These are phyloP conservation scores for Nelumbo lutea DNA, from an alignment of 164 flowering plant genomes.

Conservation along the genomic window DNA sequence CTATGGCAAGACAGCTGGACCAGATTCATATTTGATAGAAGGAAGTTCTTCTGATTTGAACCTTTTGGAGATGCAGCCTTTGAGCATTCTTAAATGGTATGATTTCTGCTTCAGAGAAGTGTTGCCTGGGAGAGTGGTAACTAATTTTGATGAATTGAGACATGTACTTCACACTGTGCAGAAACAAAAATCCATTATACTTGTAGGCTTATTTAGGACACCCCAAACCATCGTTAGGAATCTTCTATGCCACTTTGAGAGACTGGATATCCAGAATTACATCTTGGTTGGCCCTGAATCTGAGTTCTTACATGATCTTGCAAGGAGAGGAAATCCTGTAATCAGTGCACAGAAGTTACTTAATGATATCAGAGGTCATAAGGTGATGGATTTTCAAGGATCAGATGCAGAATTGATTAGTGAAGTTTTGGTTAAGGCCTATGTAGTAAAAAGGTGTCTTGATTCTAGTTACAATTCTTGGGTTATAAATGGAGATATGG, in stretches of 20 bases:
- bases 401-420: slow-evolving; percentile 24
- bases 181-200: slow-evolving; percentile 41
- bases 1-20: slow-evolving; percentile 91
- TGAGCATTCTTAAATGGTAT: slow-evolving; percentile 72
- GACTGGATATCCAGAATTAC: slow-evolving; percentile 53
- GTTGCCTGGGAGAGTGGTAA: slow-evolving; percentile 49
- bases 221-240: slow-evolving; percentile 39
- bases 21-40: slow-evolving; percentile 75
- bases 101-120: slow-evolving; percentile 92
- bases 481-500: slow-evolving; percentile 50
- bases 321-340: slow-evolving; percentile 85
- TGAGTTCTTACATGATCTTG: slow-evolving; percentile 49
- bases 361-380: slow-evolving; percentile 19
- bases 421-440: slow-evolving; percentile 46
- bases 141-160: slow-evolving; percentile 44
- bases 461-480: slow-evolving; percentile 39
- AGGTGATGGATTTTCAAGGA: slow-evolving; percentile 22
- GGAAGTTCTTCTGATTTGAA: slow-evolving; percentile 43
- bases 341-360: slow-evolving; percentile 45
- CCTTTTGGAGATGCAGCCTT: slow-evolving; percentile 46
- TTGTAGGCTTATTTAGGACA: slow-evolving; percentile 46
- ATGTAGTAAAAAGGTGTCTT: slow-evolving; percentile 42
- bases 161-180: slow-evolving; percentile 52
- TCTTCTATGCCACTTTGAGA: slow-evolving; percentile 81
- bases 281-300: slow-evolving; percentile 56